Evolutionary conservation across 768 basidiomycete species (phyloP).

Genomic region (Antrodiella citrinella): DNA sequence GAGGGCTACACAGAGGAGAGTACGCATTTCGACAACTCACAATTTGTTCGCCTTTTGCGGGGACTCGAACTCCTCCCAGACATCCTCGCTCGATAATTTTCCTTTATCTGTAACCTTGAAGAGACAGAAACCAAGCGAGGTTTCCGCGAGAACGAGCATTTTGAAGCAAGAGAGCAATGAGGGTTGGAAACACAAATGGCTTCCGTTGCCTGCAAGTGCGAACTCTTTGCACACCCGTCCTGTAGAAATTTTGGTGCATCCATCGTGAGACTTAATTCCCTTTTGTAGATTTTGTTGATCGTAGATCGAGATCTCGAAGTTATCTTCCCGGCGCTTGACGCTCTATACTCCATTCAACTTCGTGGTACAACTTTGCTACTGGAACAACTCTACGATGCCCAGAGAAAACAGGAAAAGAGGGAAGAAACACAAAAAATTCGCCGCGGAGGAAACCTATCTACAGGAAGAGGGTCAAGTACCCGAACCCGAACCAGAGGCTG

Average conservation of each 20-base stretch:
- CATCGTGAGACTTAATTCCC: neutral
- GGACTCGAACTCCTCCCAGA: conserved; percentile 89
- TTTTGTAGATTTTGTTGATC: too few species aligned
- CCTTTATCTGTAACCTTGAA: conserved; percentile 91
- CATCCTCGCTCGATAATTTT: conserved; percentile 77
- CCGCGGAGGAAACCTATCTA: conserved; percentile 22
- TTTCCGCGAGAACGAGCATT: conserved; percentile 97
- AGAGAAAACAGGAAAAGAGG: conserved; percentile 70
- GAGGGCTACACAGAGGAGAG: neutral
- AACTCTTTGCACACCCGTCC: too few species aligned
- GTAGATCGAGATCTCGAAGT: too few species aligned
- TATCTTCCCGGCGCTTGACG: too few species aligned
- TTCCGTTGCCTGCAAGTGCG: too few species aligned
- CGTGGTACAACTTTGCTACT: too few species aligned
- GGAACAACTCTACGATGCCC: conserved; percentile 60
- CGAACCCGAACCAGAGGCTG: conserved; percentile 21
- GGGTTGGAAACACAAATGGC: too few species aligned
- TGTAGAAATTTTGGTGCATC: neutral
- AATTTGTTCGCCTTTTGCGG: conserved; percentile 89
- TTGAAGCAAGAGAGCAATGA: conserved; percentile 5
- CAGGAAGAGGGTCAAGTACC: too few species aligned
- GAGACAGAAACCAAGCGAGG: conserved; percentile 92
- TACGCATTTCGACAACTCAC: conserved; percentile 39
- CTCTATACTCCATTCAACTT: too few species aligned
- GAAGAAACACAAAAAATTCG: conserved; percentile 58